A percentile compares a stretch with the other conserved stretches of the same genome.
Conservation (phyloP, 176 grass and related monocot genomes). For the Ensete ventricosum region DNA sequence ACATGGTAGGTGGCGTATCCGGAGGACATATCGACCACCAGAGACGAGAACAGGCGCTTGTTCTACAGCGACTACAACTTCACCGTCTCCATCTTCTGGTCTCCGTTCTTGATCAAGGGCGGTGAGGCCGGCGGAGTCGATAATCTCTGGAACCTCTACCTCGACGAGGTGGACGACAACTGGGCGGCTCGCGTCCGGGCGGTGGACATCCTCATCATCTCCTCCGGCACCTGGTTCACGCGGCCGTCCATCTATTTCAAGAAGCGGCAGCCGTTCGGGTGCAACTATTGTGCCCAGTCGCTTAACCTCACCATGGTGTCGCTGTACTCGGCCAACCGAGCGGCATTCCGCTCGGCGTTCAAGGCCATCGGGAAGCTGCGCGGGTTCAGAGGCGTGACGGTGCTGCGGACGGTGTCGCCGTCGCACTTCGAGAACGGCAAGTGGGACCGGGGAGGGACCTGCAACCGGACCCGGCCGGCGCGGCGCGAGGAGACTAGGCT, state of each 20-base stretch:
- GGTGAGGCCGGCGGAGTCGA: not conserved
- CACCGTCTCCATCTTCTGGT: constrained; percentile 49
- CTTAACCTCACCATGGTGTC: constrained; percentile 18
- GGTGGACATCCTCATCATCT: constrained; percentile 31
- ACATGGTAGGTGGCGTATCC: constrained; percentile 4
- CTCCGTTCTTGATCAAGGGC: constrained; percentile 47
- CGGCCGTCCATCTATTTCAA: constrained; percentile 36
- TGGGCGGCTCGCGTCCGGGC: constrained; percentile 31
- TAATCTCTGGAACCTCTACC: constrained; percentile 32
- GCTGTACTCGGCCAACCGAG: constrained; percentile 20
- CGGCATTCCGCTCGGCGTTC: constrained; percentile 41
- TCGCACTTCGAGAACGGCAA: constrained; percentile 56
- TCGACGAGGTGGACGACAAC: constrained; percentile 43
- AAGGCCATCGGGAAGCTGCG: constrained; percentile 1
- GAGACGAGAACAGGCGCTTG: constrained; percentile 35
- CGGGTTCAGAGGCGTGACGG: constrained; percentile 25
- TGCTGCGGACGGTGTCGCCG: constrained; percentile 45
- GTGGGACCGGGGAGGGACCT: constrained; percentile 60
- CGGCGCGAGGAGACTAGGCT: constrained; percentile 19
- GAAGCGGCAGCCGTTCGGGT: constrained; percentile 17
- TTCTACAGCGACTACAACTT: constrained; percentile 39
- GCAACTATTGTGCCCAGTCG: constrained; percentile 25
- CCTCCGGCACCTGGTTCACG: constrained; percentile 52
- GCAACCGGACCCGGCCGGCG: constrained; percentile 39
- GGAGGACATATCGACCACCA: constrained; percentile 26